Evolutionary conservation across 495 filamentous ascomycete species (phyloP), one percentile per base, ranked within the genome.

Genomic region (Parathielavia hyrcaniae): DNA sequence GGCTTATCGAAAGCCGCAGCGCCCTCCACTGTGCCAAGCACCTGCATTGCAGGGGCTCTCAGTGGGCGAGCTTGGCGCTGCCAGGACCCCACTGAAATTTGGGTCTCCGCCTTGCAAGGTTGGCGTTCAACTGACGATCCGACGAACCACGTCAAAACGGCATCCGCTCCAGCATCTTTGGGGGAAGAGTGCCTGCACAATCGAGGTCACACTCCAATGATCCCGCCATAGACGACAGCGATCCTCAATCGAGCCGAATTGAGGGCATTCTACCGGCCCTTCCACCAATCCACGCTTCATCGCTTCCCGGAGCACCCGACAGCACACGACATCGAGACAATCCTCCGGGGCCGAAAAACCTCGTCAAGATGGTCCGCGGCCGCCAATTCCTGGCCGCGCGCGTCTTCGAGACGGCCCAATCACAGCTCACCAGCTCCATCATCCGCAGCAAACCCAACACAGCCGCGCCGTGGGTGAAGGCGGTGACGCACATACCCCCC

Each of bases 401-500:
- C 58, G 88, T 95, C 53, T 81, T 85, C 73, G 79, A 84, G 67
- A 82, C 80, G 14, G 84, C 85, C 34, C 68, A 82, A 34, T 77
- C 76, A 52, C 76, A 82, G 63, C 72, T 85, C 49, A 77, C 81
- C 41, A 73, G 75, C 45, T 71, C 71, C 57, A 75, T 80, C 60
- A 73, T 59, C 34, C 6, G 13, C 1, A 26, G 32, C 13, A 35
- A 9, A 12, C 22, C 19, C 26, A 32, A 48, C 20, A 19, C 63
- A 30, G 70, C 83, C 44, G 91, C 92, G 8, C 73, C 82, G 62
- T 97, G 93, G 95, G 84, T 87, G 67, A 71, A 83, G 38, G 85
- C 86, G 11, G 69, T 97, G 45, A 75, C 79, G 53, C 74, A 82
- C 49, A 85, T 93, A 55, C 91, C 92, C 16, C 92, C 93, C 1